Base-by-base conservation (phyloP, 2,329 filamentous ascomycete species). In the Scedosporium boydii region DNA sequence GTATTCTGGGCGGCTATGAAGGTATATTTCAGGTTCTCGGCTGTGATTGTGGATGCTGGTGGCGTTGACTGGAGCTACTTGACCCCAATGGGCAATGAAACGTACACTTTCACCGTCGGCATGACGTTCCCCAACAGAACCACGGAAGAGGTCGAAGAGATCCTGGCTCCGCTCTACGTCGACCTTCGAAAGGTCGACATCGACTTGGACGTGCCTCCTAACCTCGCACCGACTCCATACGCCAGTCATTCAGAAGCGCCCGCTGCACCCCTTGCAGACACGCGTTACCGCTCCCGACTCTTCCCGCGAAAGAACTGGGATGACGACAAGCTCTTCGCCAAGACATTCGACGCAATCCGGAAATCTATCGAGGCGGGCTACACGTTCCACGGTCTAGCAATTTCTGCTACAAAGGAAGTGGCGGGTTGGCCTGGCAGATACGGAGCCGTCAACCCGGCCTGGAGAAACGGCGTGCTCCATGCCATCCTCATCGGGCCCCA, bases 361-460 rank as follows among this genome's bases (percentile, higher is more conserved):
- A 64, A 70, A 34, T 59, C 58, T 3, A 66, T 77, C n/a, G 73
- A 77, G 62, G 70, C 69, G 4, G 75, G 75, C 18, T 72, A 70
- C 60, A 66, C 63, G 18, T 72, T 73, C 65, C 71, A 73, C 64
- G 71, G 69, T 12, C 72, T 72, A 60, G 69, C 71, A 59, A 63
- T 72, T 55, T 64, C 67, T 27, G 70, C 71, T 1, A 70, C 68
- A 14, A 70, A 69, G 27, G 67, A 69, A 5, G 69, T 70, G 16
- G 69, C 67, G 2, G 70, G 70, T 34, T 74, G 72, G 62, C 69
- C 68, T 10, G 69, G 70, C 34, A 60, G 58, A 1, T 62, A 67
- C 46, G 72, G 75, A 10, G 74, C 75, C 5, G 69, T 76, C 10
- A 77, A 77, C 59, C 78, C 77, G 3, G 78, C 77, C 1, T 81